Evolutionary conservation across 2,329 filamentous ascomycete genomes (phyloP).

Genomic region (Epichloe baconii): DNA sequence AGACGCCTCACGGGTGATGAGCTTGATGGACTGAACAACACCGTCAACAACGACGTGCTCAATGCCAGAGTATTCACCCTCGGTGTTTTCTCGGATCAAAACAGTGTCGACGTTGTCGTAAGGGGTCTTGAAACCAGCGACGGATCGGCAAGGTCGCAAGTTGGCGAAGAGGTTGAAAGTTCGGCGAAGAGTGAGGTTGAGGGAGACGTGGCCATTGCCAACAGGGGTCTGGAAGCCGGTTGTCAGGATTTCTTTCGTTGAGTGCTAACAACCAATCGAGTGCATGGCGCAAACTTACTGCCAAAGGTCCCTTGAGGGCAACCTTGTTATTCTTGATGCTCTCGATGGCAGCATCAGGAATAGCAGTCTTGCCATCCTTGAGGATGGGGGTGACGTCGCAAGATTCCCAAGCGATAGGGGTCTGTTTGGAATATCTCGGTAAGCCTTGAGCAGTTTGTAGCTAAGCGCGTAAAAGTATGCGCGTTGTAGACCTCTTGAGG

Average conservation of each 20-base stretch:
- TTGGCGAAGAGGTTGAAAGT: slow-evolving; percentile 99
- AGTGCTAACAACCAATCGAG: background rate
- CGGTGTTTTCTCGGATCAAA: slow-evolving; percentile 97
- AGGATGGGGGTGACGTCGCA: slow-evolving; percentile 90
- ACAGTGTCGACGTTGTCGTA: slow-evolving; percentile 96
- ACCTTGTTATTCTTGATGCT: slow-evolving; percentile 94
- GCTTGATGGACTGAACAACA: slow-evolving; percentile 98
- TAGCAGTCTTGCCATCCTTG: slow-evolving; percentile 90
- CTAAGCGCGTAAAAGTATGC: background rate
- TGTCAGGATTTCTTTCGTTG: background rate
- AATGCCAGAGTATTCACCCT: slow-evolving; percentile 98
- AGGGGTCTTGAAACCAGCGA: slow-evolving; percentile 94
- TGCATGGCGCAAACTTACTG: slow-evolving; percentile 44
- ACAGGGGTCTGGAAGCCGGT: slow-evolving; percentile 59
- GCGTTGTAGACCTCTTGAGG: background rate
- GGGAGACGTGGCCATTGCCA: slow-evolving; percentile 97
- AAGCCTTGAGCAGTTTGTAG: background rate
- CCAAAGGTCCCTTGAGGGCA: slow-evolving; percentile 93
- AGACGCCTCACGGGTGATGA: slow-evolving; percentile 88
- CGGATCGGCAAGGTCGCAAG: slow-evolving; percentile 91
- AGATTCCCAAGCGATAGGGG: slow-evolving; percentile 91
- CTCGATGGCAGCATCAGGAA: slow-evolving; percentile 82
- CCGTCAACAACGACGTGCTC: slow-evolving; percentile 97
- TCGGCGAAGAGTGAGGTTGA: slow-evolving; percentile 94
- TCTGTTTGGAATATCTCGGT: slow-evolving; percentile 31